Evolutionary conservation across 2,329 filamentous ascomycete genomes (phyloP).

Genomic region (Fusarium setosum): DNA sequence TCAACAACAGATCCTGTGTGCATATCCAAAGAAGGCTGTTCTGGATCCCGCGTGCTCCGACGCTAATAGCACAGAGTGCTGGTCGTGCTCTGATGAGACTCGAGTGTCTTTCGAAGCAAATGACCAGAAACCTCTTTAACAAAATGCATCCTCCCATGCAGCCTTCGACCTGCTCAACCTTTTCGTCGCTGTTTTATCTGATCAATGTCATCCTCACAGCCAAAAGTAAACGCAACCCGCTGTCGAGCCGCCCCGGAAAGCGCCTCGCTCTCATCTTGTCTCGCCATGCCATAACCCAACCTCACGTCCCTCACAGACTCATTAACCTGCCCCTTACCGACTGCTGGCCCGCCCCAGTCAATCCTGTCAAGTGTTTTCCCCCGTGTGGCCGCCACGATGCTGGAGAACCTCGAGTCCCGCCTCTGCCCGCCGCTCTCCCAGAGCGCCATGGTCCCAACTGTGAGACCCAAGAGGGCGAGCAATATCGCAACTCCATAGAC

Average conservation of each 20-base stretch:
- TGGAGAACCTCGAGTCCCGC: neutral
- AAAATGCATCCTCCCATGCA: neutral
- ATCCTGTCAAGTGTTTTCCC: neutral
- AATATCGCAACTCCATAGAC: neutral
- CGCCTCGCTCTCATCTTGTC: neutral
- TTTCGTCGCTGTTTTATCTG: neutral
- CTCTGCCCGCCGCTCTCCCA: neutral
- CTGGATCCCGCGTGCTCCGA: conserved; percentile 32
- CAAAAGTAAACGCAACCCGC: neutral
- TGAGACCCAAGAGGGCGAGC: neutral
- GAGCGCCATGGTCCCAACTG: neutral
- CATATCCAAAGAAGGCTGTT: conserved; percentile 43
- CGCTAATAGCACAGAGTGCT: neutral
- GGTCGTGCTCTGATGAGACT: neutral
- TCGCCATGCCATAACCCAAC: neutral
- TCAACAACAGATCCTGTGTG: conserved; percentile 53
- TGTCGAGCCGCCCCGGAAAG: neutral
- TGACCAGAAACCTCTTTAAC: neutral
- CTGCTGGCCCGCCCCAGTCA: neutral
- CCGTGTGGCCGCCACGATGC: neutral
- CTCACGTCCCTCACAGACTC: neutral
- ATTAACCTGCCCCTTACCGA: neutral
- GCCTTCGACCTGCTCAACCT: too few species aligned
- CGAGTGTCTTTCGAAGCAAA: neutral
- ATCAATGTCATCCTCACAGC: neutral